Percentiles rank a stretch among this genome's conserved stretches.
Evolutionary conservation across 1,139 yeast species (phyloP).

Genomic region (Pichia sp.): DNA sequence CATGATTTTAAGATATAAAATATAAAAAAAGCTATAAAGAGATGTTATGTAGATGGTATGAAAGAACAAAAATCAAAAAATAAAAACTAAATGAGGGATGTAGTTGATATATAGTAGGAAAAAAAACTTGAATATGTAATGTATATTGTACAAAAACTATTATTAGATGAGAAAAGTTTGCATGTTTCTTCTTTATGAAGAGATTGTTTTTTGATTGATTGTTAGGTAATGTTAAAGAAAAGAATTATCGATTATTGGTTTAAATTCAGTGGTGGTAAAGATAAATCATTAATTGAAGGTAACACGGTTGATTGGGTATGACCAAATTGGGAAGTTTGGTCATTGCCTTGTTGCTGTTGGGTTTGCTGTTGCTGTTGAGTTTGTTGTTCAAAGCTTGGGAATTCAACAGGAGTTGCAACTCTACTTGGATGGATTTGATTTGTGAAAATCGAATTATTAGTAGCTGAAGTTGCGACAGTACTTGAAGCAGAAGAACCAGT

Average conservation of each 20-base stretch:
- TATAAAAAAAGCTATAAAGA: too few species aligned
- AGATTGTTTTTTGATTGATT: too few species aligned
- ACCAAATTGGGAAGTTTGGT: neutral
- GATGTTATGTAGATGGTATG: neutral
- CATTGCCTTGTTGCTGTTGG: neutral
- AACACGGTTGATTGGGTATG: slow-evolving; percentile 17
- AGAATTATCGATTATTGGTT: slow-evolving; percentile 22
- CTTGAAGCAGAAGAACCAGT: slow-evolving; percentile 5
- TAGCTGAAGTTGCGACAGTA: neutral
- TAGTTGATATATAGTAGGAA: neutral
- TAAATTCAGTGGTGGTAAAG: slow-evolving; percentile 32
- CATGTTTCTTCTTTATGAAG: too few species aligned
- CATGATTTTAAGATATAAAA: neutral
- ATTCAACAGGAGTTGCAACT: slow-evolving; percentile 12
- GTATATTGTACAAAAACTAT: too few species aligned
- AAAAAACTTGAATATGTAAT: too few species aligned
- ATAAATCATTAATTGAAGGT: slow-evolving; percentile 30
- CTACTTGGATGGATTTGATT: slow-evolving; percentile 12
- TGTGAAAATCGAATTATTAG: slow-evolving; percentile 7
- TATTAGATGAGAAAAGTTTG: neutral
- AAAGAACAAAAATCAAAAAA: neutral
- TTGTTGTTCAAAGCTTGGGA: neutral
- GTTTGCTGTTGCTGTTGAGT: neutral
- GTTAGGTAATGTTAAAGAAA: too few species aligned
- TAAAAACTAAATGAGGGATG: neutral